These are phyloP conservation scores for maize (Zea mays) DNA, from an alignment of 176 grass and related monocot species.

Conservation along the genomic window DNA sequence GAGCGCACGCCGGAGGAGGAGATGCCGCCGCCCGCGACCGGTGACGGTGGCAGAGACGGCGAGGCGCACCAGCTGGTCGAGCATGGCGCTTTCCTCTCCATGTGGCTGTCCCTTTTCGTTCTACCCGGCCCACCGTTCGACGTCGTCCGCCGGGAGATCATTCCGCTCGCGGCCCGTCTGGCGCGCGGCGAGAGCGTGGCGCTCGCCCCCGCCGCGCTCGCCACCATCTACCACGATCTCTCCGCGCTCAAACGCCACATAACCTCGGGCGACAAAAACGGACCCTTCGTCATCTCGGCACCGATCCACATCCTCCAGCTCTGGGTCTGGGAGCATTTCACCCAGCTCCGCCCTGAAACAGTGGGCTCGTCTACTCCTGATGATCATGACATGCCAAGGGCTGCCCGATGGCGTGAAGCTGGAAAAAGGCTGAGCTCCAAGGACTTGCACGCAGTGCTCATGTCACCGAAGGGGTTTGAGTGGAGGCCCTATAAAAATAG, in stretches of 20 bases:
- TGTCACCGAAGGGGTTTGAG: constrained; percentile 34
- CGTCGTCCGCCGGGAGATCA: constrained; percentile 26
- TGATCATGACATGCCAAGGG: constrained; percentile 18
- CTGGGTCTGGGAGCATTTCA: constrained; percentile 57
- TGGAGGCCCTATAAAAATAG: constrained; percentile 40
- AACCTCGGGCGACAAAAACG: not conserved
- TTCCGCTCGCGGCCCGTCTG: constrained; percentile 41
- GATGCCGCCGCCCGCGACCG: not conserved
- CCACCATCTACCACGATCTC: constrained; percentile 50
- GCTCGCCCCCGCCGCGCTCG: constrained; percentile 45
- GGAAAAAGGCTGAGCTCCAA: not conserved
- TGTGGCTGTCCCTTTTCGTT: constrained; percentile 52
- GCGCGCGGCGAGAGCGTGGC: constrained; percentile 44
- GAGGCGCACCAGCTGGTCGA: constrained; percentile 23
- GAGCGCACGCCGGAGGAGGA: not conserved
- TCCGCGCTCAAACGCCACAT: constrained; percentile 29
- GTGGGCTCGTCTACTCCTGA: not conserved
- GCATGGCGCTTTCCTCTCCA: constrained; percentile 52
- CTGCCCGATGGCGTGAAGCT: constrained; percentile 41
- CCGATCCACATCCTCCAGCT: constrained; percentile 49
- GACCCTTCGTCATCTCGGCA: constrained; percentile 28
- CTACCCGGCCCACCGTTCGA: constrained; percentile 27
- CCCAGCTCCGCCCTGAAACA: constrained; percentile 27
- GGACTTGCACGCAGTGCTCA: constrained; percentile 9
- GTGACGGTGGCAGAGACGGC: not conserved